Evolutionary conservation across 257 asterid genomes (phyloP), one percentile per base, ranked within the genome.

Genomic region (Solanum rostratum): DNA sequence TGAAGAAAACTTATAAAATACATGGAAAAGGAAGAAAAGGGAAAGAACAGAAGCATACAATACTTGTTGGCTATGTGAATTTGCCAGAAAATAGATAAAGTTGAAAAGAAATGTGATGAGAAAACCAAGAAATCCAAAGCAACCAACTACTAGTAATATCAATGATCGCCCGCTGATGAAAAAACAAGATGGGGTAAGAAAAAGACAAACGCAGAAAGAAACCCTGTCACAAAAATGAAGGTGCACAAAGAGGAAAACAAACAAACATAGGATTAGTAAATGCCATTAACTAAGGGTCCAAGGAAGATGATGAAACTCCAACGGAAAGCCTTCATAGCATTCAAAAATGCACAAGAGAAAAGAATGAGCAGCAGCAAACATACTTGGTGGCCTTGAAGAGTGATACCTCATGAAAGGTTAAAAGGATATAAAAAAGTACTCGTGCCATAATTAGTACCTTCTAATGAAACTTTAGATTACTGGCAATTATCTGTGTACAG

Each of bases 281-380:
- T 45, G 59, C 22, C 80, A 74, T 22, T 74, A 45, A 1, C 37
- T 14, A 7, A 74, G 24, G 60, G 43, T 45, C 81, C 59, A 73
- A 14, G 81, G 59, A 73, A 7, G 81, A 22, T 13, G 41, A 74
- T 22, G 7, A 74, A 27, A 76, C n/a, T 50, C n/a, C 45, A 49
- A 50, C 49, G 63, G 50, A 49, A 62, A 50, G 19, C 82, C 41
- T 49, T 52, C 65, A 79, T 54, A 18, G 69, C 30, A 85, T 50
- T 39, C 84, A 73, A 83, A 63, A 84, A 87, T 49, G 45, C 95
- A 66, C 92, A 90, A 84, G 46, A 24, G 39, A 87, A 92, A 87
- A 93, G 92, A 55, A 96, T 92, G 73, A 37, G 30, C 22, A 74
- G 81, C 11, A 19, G 46, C 59, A 45, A 74, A 22, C 57, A 7